These are phyloP conservation scores for Leccinellum albellum DNA, from an alignment of 768 basidiomycete species.

Conservation along the genomic window DNA sequence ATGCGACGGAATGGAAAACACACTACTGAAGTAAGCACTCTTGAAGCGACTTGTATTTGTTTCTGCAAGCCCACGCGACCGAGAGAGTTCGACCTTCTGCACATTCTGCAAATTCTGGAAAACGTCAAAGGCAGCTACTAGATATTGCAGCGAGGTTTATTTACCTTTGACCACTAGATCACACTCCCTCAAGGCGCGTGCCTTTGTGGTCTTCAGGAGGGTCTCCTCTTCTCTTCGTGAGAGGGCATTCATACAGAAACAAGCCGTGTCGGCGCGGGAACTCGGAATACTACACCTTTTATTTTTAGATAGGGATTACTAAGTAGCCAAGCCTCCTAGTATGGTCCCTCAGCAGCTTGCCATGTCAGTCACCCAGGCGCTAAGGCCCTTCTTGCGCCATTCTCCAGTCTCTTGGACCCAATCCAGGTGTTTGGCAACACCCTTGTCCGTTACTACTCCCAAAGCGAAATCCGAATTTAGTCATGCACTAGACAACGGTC, in stretches of 20 bases:
- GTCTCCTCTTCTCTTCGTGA: slow-evolving; percentile 88
- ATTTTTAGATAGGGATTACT: slow-evolving; percentile 4
- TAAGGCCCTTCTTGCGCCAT: slow-evolving; percentile 13
- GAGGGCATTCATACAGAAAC: slow-evolving; percentile 67
- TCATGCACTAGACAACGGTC: slow-evolving; percentile 58
- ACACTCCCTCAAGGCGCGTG: slow-evolving; percentile 74
- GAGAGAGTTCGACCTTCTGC: slow-evolving; percentile 77
- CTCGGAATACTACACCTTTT: not conserved
- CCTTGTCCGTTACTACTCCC: slow-evolving; percentile 31
- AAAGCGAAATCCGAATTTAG: slow-evolving; percentile 43
- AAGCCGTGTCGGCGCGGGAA: slow-evolving; percentile 5
- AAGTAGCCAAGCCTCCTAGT: slow-evolving; percentile 1
- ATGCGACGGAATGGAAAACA: slow-evolving; percentile 26
- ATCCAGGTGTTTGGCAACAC: slow-evolving; percentile 45
- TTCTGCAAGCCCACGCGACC: slow-evolving; percentile 80
- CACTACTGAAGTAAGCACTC: slow-evolving; percentile 80
- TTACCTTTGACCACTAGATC: slow-evolving; percentile 68
- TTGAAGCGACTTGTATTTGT: slow-evolving; percentile 64
- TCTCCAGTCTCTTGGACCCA: slow-evolving; percentile 14
- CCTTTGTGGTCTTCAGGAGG: slow-evolving; percentile 77
- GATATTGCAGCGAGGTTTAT: not conserved
- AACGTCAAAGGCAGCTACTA: not conserved
- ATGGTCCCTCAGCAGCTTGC: not conserved
- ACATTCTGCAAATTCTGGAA: slow-evolving; percentile 79
- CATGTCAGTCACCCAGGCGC: slow-evolving; percentile 11